phyloP scores from a whole-genome alignment of 768 basidiomycete species.

The Auriculariales sp. region DNA sequence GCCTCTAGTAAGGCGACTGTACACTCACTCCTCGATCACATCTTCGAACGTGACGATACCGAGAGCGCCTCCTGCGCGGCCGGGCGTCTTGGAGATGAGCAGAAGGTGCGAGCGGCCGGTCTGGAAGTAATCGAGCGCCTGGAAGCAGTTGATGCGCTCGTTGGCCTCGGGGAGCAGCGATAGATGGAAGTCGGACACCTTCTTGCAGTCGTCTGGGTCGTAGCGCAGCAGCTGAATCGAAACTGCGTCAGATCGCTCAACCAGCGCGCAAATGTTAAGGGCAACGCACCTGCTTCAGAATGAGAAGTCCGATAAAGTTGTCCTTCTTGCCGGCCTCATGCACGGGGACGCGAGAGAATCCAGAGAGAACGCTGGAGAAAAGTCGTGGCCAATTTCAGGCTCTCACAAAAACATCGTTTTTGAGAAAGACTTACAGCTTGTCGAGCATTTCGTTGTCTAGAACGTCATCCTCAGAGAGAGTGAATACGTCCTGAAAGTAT shows the following conservation, averaged over 20 bases:
- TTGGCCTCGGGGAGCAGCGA: constrained; percentile 81
- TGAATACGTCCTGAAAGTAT: constrained; percentile 55
- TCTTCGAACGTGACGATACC: constrained; percentile 88
- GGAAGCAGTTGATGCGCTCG: constrained; percentile 85
- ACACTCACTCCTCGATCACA: constrained; percentile 48
- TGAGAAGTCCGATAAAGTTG: constrained; percentile 66
- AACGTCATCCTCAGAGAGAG: constrained; percentile 61
- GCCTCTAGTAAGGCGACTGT: background rate
- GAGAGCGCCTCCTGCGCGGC: constrained; percentile 66
- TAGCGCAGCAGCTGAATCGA: constrained; percentile 63
- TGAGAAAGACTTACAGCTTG: constrained; percentile 34
- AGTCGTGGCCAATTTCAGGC: constrained; percentile 1
- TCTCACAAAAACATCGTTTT: background rate
- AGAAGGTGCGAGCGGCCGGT: constrained; percentile 88
- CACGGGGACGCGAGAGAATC: constrained; percentile 86
- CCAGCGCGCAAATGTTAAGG: constrained; percentile 2
- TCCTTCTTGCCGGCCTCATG: constrained; percentile 55
- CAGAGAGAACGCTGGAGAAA: constrained; percentile 27
- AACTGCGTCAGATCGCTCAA: background rate
- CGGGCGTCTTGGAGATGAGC: constrained; percentile 72
- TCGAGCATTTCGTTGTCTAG: constrained; percentile 75
- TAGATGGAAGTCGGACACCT: constrained; percentile 61
- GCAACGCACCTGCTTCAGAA: constrained; percentile 60
- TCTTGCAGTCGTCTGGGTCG: constrained; percentile 62
- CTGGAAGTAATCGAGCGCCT: constrained; percentile 91